These are phyloP conservation scores for Morella rubra DNA, from an alignment of 306 rosid species.

Conservation along the genomic window DNA sequence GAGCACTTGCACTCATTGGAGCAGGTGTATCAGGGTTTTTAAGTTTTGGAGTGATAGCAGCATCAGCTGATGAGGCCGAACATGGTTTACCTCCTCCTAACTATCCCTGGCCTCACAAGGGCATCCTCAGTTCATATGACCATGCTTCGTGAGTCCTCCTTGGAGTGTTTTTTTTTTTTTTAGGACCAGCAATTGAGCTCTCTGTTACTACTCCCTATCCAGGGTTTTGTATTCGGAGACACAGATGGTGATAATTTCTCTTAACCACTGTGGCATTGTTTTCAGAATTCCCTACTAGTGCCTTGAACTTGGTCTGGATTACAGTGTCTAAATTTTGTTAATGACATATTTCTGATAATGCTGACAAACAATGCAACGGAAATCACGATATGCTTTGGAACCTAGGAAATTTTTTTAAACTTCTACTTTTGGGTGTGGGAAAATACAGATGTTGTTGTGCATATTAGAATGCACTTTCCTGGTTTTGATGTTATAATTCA, in stretches of 20 bases:
- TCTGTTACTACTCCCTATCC: background rate
- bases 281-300: background rate
- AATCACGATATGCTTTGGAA: background rate
- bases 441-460: background rate
- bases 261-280: background rate
- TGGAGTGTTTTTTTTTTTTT: background rate
- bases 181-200: background rate
- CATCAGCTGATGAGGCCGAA: conserved; percentile 96
- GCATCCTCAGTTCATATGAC: conserved; percentile 96
- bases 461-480: background rate
- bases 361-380: background rate
- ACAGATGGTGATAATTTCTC: background rate
- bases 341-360: background rate
- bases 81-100: conserved; percentile 84
- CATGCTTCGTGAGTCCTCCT: conserved; percentile 81
- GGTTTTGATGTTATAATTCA: conserved; percentile 17
- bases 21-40: conserved; percentile 81
- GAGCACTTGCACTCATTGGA: conserved; percentile 86
- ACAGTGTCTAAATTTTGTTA: background rate
- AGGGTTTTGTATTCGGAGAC: background rate
- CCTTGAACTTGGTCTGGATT: background rate
- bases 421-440: background rate
- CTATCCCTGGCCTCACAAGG: conserved; percentile 99
- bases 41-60: conserved; percentile 64
- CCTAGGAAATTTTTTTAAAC: background rate